These are phyloP conservation scores for Trichoderma brevicompactum DNA, from an alignment of 2,329 filamentous ascomycete species.

Conservation along the genomic window DNA sequence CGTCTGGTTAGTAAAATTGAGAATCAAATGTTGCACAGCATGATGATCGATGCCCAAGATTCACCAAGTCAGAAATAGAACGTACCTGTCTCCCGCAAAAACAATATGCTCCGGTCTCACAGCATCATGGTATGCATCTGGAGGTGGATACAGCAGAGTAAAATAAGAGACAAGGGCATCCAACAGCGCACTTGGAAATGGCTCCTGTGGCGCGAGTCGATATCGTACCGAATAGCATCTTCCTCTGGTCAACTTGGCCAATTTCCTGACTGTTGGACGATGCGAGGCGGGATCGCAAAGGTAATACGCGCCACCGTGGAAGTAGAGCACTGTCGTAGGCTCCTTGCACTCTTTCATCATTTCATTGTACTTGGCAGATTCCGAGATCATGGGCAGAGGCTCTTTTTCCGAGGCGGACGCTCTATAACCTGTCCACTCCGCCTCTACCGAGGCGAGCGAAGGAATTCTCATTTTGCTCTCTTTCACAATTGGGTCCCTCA, in stretches of 20 bases:
- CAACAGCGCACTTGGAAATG: slow-evolving; percentile 75
- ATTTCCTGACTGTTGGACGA: slow-evolving; percentile 58
- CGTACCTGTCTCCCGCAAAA: slow-evolving; percentile 69
- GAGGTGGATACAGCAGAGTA: slow-evolving; percentile 71
- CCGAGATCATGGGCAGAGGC: slow-evolving; percentile 59
- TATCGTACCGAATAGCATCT: slow-evolving; percentile 75
- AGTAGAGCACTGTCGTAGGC: slow-evolving; percentile 69
- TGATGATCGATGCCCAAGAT: not conserved
- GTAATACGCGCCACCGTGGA: slow-evolving; percentile 78
- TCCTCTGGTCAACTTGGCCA: slow-evolving; percentile 70
- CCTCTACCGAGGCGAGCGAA: slow-evolving; percentile 62
- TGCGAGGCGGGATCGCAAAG: slow-evolving; percentile 73
- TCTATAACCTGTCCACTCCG: slow-evolving; percentile 77
- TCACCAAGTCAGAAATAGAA: slow-evolving; percentile 6
- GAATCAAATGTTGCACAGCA: slow-evolving; percentile 9
- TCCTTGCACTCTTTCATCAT: slow-evolving; percentile 70
- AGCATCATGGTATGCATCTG: slow-evolving; percentile 67
- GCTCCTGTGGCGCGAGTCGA: slow-evolving; percentile 72
- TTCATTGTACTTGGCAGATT: slow-evolving; percentile 66
- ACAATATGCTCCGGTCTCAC: slow-evolving; percentile 70
- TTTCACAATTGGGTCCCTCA: not conserved
- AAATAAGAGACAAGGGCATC: slow-evolving; percentile 76
- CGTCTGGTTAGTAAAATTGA: not conserved
- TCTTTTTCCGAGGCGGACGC: slow-evolving; percentile 55
- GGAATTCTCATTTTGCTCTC: slow-evolving; percentile 47